Evolutionary conservation across 805 yeast species (phyloP), one percentile per base, ranked within the genome.

Genomic region (Metschnikowia amazonensis): DNA sequence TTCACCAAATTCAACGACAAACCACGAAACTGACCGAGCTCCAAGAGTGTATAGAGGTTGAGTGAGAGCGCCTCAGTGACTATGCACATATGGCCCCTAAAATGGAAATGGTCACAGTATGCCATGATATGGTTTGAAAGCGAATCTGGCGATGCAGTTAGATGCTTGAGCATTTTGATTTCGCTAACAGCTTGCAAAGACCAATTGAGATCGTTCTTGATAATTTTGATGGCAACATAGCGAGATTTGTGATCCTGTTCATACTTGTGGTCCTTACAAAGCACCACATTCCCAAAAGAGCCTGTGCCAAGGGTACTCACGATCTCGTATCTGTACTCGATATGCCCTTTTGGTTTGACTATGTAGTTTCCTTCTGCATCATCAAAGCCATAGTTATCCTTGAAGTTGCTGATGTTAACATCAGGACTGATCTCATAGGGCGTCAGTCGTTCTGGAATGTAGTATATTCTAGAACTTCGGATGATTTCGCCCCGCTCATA

Each of bases 1-100:
- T 65, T 60, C 8, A 81, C 57, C 1, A 80, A 51, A 1, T 55
- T 39, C 34, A 70, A 59, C 8, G 72, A 64, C 20, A 82, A 60
- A 0, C 87, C 87, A 47, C 64, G 64, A 56, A 74, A 81, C 24
- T 69, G 59, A 0, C 74, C 68, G 1, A 76, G 53, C 54, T 81
- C 82, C 23, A 81, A 60, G 27, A 77, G 62, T 31, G 88, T 84
- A 54, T 77, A 84, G 29, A 88, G 60, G 47, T 86, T 86, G 14
- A 84, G 64, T 0, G 88, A 79, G 16, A 89, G 66, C 5, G 84
- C 63, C 58, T 89, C 96, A 0, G 90, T 84, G 1, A 80, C 79
- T 31, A 88, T 84, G 61, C 95, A 88, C 68, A 88, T 77, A 33
- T 88, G 96, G 17, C 87, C 82, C 47, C 95, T 71, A 60, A 88